Conservation (phyloP, 2,329 filamentous ascomycete genomes). For the Pseudogymnoascus sp. region DNA sequence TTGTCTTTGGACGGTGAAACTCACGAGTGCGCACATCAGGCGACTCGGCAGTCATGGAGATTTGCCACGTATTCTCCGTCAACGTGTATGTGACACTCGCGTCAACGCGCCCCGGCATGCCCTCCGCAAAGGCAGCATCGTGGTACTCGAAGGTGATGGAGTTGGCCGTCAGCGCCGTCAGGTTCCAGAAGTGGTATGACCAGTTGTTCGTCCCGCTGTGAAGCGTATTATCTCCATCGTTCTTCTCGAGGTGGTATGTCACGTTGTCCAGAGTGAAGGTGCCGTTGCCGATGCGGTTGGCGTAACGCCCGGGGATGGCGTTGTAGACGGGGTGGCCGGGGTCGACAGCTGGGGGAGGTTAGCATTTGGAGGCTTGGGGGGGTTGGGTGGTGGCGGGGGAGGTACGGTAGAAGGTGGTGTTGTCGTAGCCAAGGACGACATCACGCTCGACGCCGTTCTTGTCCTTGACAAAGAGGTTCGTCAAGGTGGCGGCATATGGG, state of each 20-base stretch:
- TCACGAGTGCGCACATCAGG: slow-evolving; percentile 35
- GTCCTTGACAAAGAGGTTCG: slow-evolving; percentile 57
- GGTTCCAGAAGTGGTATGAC: slow-evolving; percentile 57
- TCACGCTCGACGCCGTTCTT: slow-evolving; percentile 54
- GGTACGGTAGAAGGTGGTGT: slow-evolving; percentile 45
- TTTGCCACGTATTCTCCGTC: slow-evolving; percentile 47
- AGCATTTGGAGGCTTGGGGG: slow-evolving; percentile 19
- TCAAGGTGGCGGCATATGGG: slow-evolving; percentile 53
- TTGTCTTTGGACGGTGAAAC: background rate
- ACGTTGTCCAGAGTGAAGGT: slow-evolving; percentile 45
- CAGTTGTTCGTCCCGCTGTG: slow-evolving; percentile 54
- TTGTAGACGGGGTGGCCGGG: slow-evolving; percentile 53
- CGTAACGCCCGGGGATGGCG: slow-evolving; percentile 53
- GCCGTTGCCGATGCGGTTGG: slow-evolving; percentile 54
- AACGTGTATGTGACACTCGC: slow-evolving; percentile 57
- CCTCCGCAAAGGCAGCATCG: slow-evolving; percentile 49
- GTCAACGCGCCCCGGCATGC: slow-evolving; percentile 55
- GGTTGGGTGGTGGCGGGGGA: slow-evolving; percentile 1
- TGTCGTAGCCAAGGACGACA: slow-evolving; percentile 57
- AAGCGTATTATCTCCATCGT: slow-evolving; percentile 48
- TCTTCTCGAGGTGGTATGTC: slow-evolving; percentile 46
- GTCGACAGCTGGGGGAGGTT: slow-evolving; percentile 28
- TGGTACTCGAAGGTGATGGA: slow-evolving; percentile 60
- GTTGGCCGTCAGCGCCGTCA: slow-evolving; percentile 44
- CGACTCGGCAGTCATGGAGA: slow-evolving; percentile 49